Conservation (phyloP, 345 rosid genomes). For the Brassica cretica region DNA sequence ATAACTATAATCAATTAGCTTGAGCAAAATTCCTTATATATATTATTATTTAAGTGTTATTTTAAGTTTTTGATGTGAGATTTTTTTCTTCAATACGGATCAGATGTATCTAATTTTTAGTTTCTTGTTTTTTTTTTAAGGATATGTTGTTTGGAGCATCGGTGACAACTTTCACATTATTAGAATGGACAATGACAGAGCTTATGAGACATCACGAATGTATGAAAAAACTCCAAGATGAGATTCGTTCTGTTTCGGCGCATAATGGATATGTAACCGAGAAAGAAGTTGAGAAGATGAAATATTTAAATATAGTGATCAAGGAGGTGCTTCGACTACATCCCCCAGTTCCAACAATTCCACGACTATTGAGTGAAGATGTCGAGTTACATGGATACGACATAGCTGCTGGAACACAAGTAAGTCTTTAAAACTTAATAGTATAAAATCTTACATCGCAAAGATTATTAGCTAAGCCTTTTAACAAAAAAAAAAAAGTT, state of each 20-base stretch:
- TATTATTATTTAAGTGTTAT: too few relatives aligned
- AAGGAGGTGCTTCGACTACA: slow-evolving; percentile 39
- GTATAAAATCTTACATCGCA: background rate
- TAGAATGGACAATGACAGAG: slow-evolving; percentile 15
- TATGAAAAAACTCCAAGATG: background rate
- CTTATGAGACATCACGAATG: slow-evolving; percentile 7
- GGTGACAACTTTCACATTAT: background rate
- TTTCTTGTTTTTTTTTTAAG: background rate
- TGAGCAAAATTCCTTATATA: too few relatives aligned
- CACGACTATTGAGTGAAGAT: slow-evolving; percentile 14
- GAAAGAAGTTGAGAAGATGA: background rate
- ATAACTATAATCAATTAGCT: too few relatives aligned
- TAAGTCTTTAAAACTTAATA: background rate
- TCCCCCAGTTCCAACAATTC: background rate
- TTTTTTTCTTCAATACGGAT: too few relatives aligned
- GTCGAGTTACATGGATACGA: slow-evolving; percentile 31
- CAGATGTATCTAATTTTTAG: too few relatives aligned
- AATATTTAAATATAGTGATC: background rate
- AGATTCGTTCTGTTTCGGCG: background rate
- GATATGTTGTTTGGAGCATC: slow-evolving; percentile 9
- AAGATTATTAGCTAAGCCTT: too few relatives aligned
- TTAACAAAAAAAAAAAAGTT: too few relatives aligned
- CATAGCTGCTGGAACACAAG: slow-evolving; percentile 27
- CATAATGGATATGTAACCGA: background rate
- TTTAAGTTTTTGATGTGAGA: too few relatives aligned